phyloP scores from a whole-genome alignment of 75 land plant species.

The Cunninghamia lanceolata region DNA sequence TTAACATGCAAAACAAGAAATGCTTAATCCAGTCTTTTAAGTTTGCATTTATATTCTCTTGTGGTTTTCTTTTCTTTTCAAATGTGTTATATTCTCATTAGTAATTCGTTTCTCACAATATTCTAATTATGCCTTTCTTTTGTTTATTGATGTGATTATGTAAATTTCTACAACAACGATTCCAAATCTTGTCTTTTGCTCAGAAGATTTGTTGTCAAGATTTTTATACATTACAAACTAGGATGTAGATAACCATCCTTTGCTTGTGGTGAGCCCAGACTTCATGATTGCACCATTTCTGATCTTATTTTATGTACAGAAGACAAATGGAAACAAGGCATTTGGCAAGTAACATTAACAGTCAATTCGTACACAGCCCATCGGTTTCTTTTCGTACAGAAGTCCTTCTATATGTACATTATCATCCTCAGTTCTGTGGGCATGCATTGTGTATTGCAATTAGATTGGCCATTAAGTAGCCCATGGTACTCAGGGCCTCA shows the following conservation, averaged over 20 bases:
- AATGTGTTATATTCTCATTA: neutral
- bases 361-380: neutral
- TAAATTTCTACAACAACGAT: neutral
- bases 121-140: neutral
- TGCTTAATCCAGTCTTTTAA: neutral
- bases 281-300: neutral
- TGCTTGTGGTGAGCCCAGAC: neutral
- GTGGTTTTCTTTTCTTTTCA: neutral
- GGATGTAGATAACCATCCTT: neutral
- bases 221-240: neutral
- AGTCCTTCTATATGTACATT: neutral
- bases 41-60: neutral
- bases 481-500: neutral
- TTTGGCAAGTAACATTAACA: neutral
- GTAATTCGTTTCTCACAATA: neutral
- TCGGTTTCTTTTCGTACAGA: neutral
- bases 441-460: neutral
- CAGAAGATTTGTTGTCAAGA: neutral
- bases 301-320: neutral
- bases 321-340: neutral
- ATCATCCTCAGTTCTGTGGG: neutral
- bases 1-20: neutral
- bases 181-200: neutral
- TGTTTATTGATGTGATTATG: neutral
- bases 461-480: neutral